phyloP scores from a whole-genome alignment of 108 stramenopile genomes.

The Chaetoceros tenuissimus region DNA sequence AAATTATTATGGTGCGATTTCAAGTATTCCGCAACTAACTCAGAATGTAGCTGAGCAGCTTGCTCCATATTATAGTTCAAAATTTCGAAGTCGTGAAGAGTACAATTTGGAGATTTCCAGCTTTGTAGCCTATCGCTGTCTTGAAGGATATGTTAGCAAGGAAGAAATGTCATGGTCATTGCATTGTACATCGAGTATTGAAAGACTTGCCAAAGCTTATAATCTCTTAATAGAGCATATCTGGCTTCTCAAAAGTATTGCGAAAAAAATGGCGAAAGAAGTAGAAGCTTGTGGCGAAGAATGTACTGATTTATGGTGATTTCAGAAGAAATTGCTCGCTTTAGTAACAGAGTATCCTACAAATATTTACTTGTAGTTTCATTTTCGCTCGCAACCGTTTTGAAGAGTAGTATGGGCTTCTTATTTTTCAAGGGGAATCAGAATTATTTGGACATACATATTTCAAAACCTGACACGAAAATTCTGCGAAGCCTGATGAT shows the following conservation, averaged over 20 bases:
- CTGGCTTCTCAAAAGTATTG: conserved; percentile 25
- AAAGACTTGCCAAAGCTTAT: conserved; percentile 37
- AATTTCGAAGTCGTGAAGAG: conserved; percentile 37
- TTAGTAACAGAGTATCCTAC: neutral
- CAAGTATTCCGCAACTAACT: conserved; percentile 33
- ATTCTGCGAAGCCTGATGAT: too few relatives aligned
- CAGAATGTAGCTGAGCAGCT: conserved; percentile 25
- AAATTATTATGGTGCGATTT: conserved; percentile 32
- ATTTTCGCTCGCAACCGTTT: neutral
- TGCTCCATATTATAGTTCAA: conserved; percentile 39
- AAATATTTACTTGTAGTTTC: neutral
- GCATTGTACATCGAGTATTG: conserved; percentile 32
- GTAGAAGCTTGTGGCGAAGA: conserved; percentile 61
- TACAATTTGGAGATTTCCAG: conserved; percentile 40
- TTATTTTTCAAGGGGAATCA: too few relatives aligned
- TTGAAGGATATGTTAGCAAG: conserved; percentile 24
- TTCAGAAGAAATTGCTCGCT: neutral
- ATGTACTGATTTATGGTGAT: conserved; percentile 51
- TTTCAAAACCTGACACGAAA: too few relatives aligned
- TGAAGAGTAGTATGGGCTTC: too few relatives aligned
- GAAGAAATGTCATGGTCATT: conserved; percentile 32
- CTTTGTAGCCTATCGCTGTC: conserved; percentile 39
- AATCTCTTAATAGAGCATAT: conserved; percentile 40
- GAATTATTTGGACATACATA: too few relatives aligned
- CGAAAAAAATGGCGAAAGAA: conserved; percentile 29